Evolutionary conservation across 768 basidiomycete species (phyloP), one percentile per base, ranked within the genome.

Genomic region (Pisolithus tinctorius): DNA sequence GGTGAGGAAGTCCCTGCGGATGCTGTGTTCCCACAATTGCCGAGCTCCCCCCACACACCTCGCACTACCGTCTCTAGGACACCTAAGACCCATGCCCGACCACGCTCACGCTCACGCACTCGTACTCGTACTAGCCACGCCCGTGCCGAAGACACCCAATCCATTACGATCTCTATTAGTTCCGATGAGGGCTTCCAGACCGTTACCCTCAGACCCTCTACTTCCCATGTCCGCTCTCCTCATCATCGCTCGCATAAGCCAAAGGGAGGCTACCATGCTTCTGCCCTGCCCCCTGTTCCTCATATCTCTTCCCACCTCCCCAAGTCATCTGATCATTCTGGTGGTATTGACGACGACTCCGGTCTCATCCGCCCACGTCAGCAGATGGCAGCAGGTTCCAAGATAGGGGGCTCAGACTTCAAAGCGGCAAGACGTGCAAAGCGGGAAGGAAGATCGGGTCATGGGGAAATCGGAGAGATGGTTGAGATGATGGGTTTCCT

Each of bases 1-100:
- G 86, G 86, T 0, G 73, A 83, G 17, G 79, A 75, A 26, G 79
- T 86, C 20, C 86, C 85, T 6, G 56, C 75, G 2, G 72, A 78
- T 36, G 73, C 84, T 29, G 79, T 87, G 46, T 86, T 85, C 65
- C 75, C 81, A 30, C 13, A 58, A 26, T 38, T 52, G 2, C 43
- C 54, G 8, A 47, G 30, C 11, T 25, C 34, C 11, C 47, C 47
- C 42, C 41, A 14, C 3, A 47, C 51, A 3, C 52, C 46, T 0
- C 40, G 27, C 23, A 60, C 63, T 0, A 41, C 60, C 9, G 36
- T 52, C 39, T 53, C 61, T 1, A 47, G 17, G 1, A 51, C 50
- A 16, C 40, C 48, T 6, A 23, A 26, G 11, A 25, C 6, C 10
- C 26, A 26, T 30, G 27, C 27, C 26, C 43, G 43, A 27, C n/a